Percentiles rank a stretch among this genome's conserved stretches.
Evolutionary conservation across 768 basidiomycete species (phyloP).

Genomic region (Russula sp.): DNA sequence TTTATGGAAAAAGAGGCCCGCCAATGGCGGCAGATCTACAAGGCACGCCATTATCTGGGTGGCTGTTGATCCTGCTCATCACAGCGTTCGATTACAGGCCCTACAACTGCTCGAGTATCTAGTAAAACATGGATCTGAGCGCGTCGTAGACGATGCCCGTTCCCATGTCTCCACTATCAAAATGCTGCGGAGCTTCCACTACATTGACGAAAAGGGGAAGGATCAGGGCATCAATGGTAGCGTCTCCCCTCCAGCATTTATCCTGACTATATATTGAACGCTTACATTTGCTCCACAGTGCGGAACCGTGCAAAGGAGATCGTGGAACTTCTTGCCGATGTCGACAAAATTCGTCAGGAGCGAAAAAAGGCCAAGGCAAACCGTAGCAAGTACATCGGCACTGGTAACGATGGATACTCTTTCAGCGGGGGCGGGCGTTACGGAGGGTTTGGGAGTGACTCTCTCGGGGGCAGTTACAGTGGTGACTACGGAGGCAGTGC

Average conservation of each 20-base stretch:
- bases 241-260: conserved; percentile 12
- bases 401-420: conserved; percentile 73
- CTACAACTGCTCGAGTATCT: conserved; percentile 93
- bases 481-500: conserved; percentile 40
- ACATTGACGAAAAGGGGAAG: conserved; percentile 97
- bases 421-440: conserved; percentile 57
- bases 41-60: conserved; percentile 41
- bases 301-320: conserved; percentile 92
- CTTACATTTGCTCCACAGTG: conserved; percentile 44
- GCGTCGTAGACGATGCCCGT: conserved; percentile 95
- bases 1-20: conserved; percentile 99
- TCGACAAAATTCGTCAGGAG: conserved; percentile 84
- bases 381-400: conserved; percentile 83
- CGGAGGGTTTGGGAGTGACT: conserved; percentile 65
- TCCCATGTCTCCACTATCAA: conserved; percentile 93
- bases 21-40: conserved; percentile 99
- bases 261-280: neutral
- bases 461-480: conserved; percentile 25
- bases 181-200: conserved; percentile 97
- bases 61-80: neutral
- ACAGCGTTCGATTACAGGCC: conserved; percentile 44
- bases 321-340: conserved; percentile 84
- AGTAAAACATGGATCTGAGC: conserved; percentile 94
- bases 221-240: conserved; percentile 96
- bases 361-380: conserved; percentile 90